Conservation (phyloP, 345 rosid genomes). For the Ailanthus altissimus region DNA sequence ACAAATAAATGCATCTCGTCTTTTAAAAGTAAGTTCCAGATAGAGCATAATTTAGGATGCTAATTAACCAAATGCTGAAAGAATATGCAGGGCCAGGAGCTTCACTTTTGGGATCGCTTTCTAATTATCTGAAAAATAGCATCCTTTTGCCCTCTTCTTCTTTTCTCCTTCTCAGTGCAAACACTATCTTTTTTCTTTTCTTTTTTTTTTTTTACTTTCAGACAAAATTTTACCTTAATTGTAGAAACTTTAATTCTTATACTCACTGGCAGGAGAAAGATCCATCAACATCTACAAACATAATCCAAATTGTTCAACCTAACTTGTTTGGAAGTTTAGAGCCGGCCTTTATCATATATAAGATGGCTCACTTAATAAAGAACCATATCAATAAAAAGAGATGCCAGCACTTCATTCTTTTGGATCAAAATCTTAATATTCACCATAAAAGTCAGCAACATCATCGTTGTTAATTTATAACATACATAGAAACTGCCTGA, state of each 20-base stretch:
- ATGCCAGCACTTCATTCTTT: background rate
- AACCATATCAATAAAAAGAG: background rate
- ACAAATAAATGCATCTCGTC: background rate
- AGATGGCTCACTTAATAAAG: background rate
- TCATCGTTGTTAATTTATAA: background rate
- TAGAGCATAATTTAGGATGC: background rate
- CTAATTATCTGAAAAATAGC: no score
- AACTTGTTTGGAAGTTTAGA: background rate
- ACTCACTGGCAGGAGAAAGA: background rate
- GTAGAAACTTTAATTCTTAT: background rate
- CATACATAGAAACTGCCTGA: background rate
- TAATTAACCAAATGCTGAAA: background rate
- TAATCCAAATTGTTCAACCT: background rate
- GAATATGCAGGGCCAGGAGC: slow-evolving; percentile 6
- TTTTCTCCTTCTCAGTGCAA: no score
- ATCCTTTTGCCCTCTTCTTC: no score
- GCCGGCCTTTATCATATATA: no score
- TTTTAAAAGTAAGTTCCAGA: background rate
- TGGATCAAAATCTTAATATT: background rate
- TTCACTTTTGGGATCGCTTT: background rate
- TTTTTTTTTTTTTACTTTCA: background rate
- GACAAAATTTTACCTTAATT: background rate
- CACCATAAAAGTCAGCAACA: background rate
- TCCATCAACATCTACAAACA: background rate
- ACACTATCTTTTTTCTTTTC: no score